These are phyloP conservation scores for Trichoderma hamatum DNA, from an alignment of 2,329 filamentous ascomycete genomes.

Conservation along the genomic window DNA sequence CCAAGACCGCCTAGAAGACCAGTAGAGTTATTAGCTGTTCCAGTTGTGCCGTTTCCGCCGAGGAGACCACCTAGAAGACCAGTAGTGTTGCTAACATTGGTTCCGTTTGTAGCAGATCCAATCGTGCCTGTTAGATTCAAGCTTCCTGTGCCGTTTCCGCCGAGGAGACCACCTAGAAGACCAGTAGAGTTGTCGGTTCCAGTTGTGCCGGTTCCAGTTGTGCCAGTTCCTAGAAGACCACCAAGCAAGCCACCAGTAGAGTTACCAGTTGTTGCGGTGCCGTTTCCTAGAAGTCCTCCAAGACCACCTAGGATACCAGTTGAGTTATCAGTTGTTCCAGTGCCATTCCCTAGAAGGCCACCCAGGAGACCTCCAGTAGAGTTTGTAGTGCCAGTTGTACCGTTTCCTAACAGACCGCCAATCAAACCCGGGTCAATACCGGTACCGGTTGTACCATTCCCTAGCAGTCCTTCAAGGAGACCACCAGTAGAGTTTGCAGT, in stretches of 20 bases:
- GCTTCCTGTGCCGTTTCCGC: too few relatives aligned
- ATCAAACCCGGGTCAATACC: background rate
- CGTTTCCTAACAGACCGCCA: background rate
- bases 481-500: background rate
- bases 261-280: background rate
- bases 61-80: too few relatives aligned
- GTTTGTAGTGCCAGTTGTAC: background rate
- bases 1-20: too few relatives aligned
- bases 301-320: background rate
- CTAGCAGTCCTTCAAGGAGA: too few relatives aligned
- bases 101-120: background rate
- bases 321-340: background rate
- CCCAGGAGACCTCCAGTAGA: background rate
- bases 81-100: too few relatives aligned
- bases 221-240: background rate
- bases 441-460: background rate
- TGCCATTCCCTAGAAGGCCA: background rate
- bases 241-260: background rate
- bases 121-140: background rate
- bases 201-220: background rate
- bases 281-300: background rate
- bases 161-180: too few relatives aligned
- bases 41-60: too few relatives aligned
- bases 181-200: too few relatives aligned
- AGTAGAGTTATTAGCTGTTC: too few relatives aligned